These are phyloP conservation scores for Penicillium robsamsonii DNA, from an alignment of 495 filamentous ascomycete genomes.

Conservation along the genomic window DNA sequence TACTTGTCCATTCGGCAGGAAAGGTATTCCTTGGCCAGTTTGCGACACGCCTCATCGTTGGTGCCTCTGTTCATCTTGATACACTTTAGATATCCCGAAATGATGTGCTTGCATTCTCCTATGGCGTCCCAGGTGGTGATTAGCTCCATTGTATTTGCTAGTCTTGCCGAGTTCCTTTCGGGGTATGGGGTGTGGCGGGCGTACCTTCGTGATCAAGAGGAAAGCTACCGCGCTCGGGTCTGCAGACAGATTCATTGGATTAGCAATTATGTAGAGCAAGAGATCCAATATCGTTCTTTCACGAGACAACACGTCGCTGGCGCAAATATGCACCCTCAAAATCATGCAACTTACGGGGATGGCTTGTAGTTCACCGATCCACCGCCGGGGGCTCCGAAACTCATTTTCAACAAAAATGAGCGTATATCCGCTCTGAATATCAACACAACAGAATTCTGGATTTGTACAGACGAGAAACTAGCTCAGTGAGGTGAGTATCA, in stretches of 20 bases:
- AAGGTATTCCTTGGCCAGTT: slow-evolving; percentile 83
- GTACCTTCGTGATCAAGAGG: slow-evolving; percentile 92
- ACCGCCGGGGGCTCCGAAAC: slow-evolving; percentile 77
- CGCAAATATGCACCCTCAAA: background rate
- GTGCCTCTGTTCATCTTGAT: slow-evolving; percentile 76
- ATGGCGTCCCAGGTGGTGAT: slow-evolving; percentile 32
- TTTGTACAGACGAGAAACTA: background rate
- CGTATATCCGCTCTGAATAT: background rate
- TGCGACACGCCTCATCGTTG: slow-evolving; percentile 81
- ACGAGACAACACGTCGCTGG: background rate
- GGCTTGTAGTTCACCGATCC: slow-evolving; percentile 68
- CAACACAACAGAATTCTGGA: background rate
- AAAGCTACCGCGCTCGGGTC: slow-evolving; percentile 93
- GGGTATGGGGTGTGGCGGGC: background rate
- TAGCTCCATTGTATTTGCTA: background rate
- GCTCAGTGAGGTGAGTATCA: background rate
- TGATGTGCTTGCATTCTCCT: slow-evolving; percentile 93
- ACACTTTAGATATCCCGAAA: slow-evolving; percentile 78
- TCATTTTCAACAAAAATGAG: slow-evolving; percentile 33
- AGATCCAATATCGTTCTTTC: background rate
- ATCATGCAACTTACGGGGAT: slow-evolving; percentile 61
- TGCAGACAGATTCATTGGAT: slow-evolving; percentile 27
- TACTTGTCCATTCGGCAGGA: slow-evolving; percentile 93
- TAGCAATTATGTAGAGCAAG: background rate
- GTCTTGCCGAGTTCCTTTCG: background rate